Percentiles rank a stretch among this genome's conserved stretches.
These are phyloP conservation scores for Neoscytalidium dimidiatum DNA, from an alignment of 2,329 filamentous ascomycete genomes.

Conservation along the genomic window DNA sequence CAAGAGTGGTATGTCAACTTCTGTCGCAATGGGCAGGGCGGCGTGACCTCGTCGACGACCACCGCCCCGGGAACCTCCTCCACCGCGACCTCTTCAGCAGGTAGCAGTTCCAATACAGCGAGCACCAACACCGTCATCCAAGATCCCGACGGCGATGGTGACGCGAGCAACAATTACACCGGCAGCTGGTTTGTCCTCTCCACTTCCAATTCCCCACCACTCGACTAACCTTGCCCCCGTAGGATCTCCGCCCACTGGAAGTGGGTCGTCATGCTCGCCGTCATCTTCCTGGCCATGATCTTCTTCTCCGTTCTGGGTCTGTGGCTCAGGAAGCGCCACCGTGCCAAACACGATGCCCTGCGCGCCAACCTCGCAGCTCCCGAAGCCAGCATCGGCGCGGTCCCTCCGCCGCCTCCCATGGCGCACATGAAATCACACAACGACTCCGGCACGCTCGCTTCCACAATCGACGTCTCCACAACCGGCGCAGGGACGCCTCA, in stretches of 20 bases:
- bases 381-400: background rate
- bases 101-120: conserved; percentile 20
- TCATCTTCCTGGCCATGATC: conserved; percentile 69
- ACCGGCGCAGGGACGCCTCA: background rate
- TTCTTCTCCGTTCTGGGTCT: conserved; percentile 60
- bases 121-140: conserved; percentile 27
- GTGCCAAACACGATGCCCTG: conserved; percentile 64
- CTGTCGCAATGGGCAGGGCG: conserved; percentile 47
- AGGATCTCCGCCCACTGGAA: conserved; percentile 72
- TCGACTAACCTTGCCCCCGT: background rate
- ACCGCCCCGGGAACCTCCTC: conserved; percentile 24
- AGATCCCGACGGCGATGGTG: conserved; percentile 27
- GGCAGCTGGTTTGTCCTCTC: conserved; percentile 24
- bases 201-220: background rate
- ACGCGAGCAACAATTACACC: conserved; percentile 25
- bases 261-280: conserved; percentile 81
- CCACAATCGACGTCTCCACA: conserved; percentile 3
- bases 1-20: conserved; percentile 70
- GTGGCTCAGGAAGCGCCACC: conserved; percentile 72
- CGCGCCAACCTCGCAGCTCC: conserved; percentile 21
- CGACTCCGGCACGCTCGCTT: conserved; percentile 3
- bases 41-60: conserved; percentile 28
- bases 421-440: background rate
- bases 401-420: conserved; percentile 18
- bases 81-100: background rate